Evolutionary conservation across 116 monocot genomes (phyloP), one percentile per base, ranked within the genome.

Genomic region (Iris pallida): DNA sequence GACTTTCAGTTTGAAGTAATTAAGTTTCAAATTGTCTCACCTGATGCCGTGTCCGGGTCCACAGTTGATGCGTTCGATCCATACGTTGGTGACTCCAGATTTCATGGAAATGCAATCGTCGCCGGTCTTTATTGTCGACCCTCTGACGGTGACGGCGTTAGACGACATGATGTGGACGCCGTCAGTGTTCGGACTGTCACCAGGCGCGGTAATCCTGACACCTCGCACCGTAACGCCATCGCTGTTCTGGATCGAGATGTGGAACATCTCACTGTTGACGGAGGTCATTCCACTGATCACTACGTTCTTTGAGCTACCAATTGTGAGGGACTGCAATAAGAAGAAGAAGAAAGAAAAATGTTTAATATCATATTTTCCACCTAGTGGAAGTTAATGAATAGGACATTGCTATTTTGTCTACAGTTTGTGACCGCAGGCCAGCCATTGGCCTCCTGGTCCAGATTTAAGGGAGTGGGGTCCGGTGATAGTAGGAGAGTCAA

Each of bases 41-140:
- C 74, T 78, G 57, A 86, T 79, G 14, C 82, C 86, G 44, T 86
- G 82, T 19, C 82, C 82, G 10, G 86, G 86, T 10, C 86, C 86
- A 45, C 86, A 86, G 12, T 12, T 17, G 49, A 86, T 63, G 10
- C 61, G 30, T 40, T 57, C 20, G 15, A 86, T 66, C 17, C 20
- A 19, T 0, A 86, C 43, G 13, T 76, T 57, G 14, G 20, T 8
- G 44, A 13, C 47, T 20, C 86, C 86, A 3, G 75, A 40, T 0
- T 73, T 67, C 20, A 84, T 20, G 48, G 84, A 76, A 59, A 84
- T 70, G 68, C 80, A 80, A 59, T 74, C 85, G 55, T 86, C 86
- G 60, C 86, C 82, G 30, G 82, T 86, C 52, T 20, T 58, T 12
- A 86, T 70, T 43, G 12, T 19, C 12, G 75, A 65, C 52, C 45